These are phyloP conservation scores for Abrus pulchellus DNA, from an alignment of 306 rosid species.

Conservation along the genomic window DNA sequence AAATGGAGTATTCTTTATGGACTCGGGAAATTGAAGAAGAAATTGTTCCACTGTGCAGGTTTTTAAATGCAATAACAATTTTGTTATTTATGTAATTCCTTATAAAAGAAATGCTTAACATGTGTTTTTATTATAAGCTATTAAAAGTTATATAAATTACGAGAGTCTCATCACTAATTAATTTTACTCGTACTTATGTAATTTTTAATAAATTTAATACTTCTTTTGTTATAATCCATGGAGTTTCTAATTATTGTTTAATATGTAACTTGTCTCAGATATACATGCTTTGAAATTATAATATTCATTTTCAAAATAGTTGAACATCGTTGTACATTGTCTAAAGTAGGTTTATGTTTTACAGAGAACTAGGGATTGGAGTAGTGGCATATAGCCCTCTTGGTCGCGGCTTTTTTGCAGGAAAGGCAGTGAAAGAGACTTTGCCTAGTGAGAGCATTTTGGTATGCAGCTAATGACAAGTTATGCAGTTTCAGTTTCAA, in stretches of 20 bases:
- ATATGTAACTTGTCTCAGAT: neutral
- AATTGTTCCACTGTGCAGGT: slow-evolving; percentile 78
- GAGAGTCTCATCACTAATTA: too few species aligned
- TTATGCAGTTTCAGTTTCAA: slow-evolving; percentile 10
- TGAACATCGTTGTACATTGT: neutral
- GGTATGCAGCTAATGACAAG: slow-evolving; percentile 51
- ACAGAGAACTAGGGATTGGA: slow-evolving; percentile 78
- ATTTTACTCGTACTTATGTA: too few species aligned
- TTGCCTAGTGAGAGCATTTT: slow-evolving; percentile 66
- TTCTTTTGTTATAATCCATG: too few species aligned
- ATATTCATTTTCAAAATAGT: neutral
- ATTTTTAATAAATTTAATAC: too few species aligned
- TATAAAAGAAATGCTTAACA: neutral
- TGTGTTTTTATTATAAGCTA: too few species aligned
- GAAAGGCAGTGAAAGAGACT: slow-evolving; percentile 69
- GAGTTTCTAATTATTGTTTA: neutral
- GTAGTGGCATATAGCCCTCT: slow-evolving; percentile 81
- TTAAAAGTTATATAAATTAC: too few species aligned
- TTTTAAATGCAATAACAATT: neutral
- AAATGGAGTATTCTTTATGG: slow-evolving; percentile 84
- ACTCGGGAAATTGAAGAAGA: slow-evolving; percentile 70
- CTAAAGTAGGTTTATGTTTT: slow-evolving; percentile 6
- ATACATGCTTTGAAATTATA: slow-evolving; percentile 19
- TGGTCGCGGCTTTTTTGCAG: slow-evolving; percentile 79
- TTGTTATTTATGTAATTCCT: neutral